Conservation (phyloP, 495 filamentous ascomycete species). For the Chaetomium fimeti region DNA sequence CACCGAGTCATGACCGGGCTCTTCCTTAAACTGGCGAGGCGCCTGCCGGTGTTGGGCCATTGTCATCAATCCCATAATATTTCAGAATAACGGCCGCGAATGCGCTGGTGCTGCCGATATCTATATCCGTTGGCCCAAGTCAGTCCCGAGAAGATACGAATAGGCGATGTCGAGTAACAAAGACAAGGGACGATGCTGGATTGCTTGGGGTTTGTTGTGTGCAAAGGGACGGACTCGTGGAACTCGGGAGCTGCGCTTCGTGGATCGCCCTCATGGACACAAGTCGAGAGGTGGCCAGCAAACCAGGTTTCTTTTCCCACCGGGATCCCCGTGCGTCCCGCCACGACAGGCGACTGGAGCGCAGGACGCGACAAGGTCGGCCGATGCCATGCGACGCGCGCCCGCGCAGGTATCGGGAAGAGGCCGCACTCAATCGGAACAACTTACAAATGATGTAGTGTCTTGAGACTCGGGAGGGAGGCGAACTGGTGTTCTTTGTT, state of each 20-base stretch:
- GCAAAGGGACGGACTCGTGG: slow-evolving; percentile 16
- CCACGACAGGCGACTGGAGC: slow-evolving; percentile 12
- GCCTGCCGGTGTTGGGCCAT: slow-evolving; percentile 45
- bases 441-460: slow-evolving; percentile 5
- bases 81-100: slow-evolving; percentile 14
- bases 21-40: slow-evolving; percentile 41
- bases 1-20: slow-evolving; percentile 40
- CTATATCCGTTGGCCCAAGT: slow-evolving; percentile 18
- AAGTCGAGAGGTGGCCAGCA: slow-evolving; percentile 22
- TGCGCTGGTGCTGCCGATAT: background rate
- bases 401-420: slow-evolving; percentile 1
- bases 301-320: slow-evolving; percentile 28
- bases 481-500: too few relatives aligned
- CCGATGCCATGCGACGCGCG: slow-evolving; percentile 14
- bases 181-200: background rate
- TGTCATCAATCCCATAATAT: slow-evolving; percentile 39
- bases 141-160: slow-evolving; percentile 10
- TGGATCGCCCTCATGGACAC: slow-evolving; percentile 26
- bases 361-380: slow-evolving; percentile 9
- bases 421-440: background rate
- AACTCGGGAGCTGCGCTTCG: slow-evolving; percentile 26
- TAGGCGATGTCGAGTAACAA: background rate
- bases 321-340: slow-evolving; percentile 27
- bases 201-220: slow-evolving; percentile 3
- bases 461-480: background rate